These are phyloP conservation scores for Coprinopsis marcescibilis DNA, from an alignment of 768 basidiomycete species.

Conservation along the genomic window DNA sequence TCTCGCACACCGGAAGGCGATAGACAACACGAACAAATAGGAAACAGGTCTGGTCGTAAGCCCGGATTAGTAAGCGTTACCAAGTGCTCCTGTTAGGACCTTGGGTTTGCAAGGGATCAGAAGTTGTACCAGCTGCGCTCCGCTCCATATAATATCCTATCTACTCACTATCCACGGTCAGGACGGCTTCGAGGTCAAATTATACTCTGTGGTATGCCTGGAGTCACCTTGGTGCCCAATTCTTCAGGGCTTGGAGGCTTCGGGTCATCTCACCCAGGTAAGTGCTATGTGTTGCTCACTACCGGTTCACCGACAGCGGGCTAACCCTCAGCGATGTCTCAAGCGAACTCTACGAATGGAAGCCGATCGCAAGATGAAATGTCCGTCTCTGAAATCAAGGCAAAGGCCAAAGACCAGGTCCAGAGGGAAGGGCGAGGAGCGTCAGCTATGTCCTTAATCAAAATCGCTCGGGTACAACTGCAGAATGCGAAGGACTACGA, in stretches of 20 bases:
- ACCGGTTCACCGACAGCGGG: slow-evolving; percentile 13
- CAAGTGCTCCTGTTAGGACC: too few species aligned
- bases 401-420: slow-evolving; percentile 40
- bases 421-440: slow-evolving; percentile 50
- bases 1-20: not conserved
- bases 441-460: slow-evolving; percentile 56
- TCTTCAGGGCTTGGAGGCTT: slow-evolving; percentile 14
- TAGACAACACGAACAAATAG: not conserved
- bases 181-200: not conserved
- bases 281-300: slow-evolving; percentile 11
- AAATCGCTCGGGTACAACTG: slow-evolving; percentile 54
- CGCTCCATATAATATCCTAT: too few species aligned
- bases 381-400: slow-evolving; percentile 38
- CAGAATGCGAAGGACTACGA: slow-evolving; percentile 48
- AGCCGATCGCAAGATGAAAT: slow-evolving; percentile 27
- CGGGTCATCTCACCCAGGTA: slow-evolving; percentile 6
- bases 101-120: too few species aligned
- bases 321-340: slow-evolving; percentile 4
- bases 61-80: too few species aligned
- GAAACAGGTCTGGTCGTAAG: too few species aligned
- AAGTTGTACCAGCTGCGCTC: too few species aligned
- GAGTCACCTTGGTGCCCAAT: slow-evolving; percentile 21
- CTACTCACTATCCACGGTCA: too few species aligned
- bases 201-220: slow-evolving; percentile 18
- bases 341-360: slow-evolving; percentile 15